phyloP scores from a whole-genome alignment of 768 basidiomycete genomes.

The Mrakia gelida region DNA sequence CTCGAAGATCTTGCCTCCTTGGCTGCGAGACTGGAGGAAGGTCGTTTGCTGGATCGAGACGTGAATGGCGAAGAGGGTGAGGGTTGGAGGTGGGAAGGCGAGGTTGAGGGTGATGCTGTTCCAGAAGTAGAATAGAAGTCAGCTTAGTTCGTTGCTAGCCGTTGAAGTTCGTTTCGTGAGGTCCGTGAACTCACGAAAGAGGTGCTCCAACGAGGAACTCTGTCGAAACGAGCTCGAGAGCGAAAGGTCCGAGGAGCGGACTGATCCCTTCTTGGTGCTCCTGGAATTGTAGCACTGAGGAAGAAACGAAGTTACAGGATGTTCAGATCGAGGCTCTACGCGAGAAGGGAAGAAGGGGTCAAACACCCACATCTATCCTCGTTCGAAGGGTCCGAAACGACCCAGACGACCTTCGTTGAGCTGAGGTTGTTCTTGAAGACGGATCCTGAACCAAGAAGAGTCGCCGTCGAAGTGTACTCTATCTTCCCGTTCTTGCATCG shows the following conservation, averaged over 20 bases:
- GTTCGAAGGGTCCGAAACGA: not conserved
- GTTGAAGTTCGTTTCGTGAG: too few relatives aligned
- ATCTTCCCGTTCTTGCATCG: slow-evolving; percentile 8
- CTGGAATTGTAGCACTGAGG: slow-evolving; percentile 46
- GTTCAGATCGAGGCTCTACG: not conserved
- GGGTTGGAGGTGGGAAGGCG: not conserved
- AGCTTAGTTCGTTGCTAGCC: not conserved
- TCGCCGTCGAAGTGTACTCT: not conserved
- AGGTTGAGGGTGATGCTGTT: not conserved
- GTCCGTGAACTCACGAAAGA: not conserved
- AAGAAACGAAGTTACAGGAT: not conserved
- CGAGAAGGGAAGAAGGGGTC: not conserved
- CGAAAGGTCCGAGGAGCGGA: not conserved
- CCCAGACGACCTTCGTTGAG: not conserved
- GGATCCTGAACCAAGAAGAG: not conserved
- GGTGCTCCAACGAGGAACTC: not conserved
- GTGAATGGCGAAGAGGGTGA: not conserved
- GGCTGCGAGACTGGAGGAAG: not conserved
- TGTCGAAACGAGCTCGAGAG: not conserved
- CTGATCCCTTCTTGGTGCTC: slow-evolving; percentile 63
- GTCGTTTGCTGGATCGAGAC: not conserved
- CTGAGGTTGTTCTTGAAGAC: not conserved
- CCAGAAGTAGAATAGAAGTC: not conserved
- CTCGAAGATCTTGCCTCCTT: not conserved
- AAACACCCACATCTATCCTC: not conserved